Percentiles rank a stretch among this genome's conserved stretches.
Evolutionary conservation across 202 grass and related monocot genomes (phyloP).

Genomic region (Setaria italica): DNA sequence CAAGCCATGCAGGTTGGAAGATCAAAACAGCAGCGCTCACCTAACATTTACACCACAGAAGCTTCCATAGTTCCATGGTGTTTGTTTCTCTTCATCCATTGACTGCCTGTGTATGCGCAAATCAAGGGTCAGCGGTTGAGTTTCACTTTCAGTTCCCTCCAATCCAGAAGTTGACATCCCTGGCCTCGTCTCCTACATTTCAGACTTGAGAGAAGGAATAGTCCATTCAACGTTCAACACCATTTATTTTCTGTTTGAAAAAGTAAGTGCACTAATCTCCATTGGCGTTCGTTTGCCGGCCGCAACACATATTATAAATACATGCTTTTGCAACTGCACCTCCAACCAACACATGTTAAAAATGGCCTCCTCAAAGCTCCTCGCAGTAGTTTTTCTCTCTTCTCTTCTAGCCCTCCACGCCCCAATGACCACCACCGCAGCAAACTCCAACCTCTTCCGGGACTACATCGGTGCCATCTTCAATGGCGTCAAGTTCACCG

Average conservation of each 20-base stretch:
- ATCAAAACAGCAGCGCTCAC: background rate
- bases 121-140: background rate
- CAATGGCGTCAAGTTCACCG: conserved; percentile 68
- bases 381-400: conserved; percentile 1
- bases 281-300: background rate
- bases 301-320: conserved; percentile 39
- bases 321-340: background rate
- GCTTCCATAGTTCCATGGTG: background rate
- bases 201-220: background rate
- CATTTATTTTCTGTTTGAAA: background rate
- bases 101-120: background rate
- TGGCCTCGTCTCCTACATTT: background rate
- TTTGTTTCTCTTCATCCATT: background rate
- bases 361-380: conserved; percentile 65
- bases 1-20: background rate
- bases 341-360: background rate
- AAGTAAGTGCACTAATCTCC: background rate
- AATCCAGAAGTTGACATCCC: conserved; percentile 5
- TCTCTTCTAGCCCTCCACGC: conserved; percentile 35
- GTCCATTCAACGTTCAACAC: background rate
- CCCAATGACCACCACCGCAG: conserved; percentile 11
- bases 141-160: background rate
- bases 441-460: conserved; percentile 69
- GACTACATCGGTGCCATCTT: conserved; percentile 78
- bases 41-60: background rate